Evolutionary conservation across 257 asterid genomes (phyloP), one percentile per base, ranked within the genome.

Genomic region (Salvia rosmarinus): DNA sequence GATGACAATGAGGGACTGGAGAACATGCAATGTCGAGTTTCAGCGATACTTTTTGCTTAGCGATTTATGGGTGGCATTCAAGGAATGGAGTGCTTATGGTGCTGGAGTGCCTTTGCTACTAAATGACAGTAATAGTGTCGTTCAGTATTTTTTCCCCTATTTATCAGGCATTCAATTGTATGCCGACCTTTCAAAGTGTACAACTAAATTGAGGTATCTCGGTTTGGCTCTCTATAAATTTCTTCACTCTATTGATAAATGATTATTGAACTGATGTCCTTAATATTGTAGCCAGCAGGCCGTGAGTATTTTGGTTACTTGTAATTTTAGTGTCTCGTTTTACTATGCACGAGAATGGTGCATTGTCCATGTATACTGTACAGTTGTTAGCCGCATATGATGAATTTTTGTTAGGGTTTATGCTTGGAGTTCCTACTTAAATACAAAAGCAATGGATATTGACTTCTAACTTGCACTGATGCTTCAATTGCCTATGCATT

Each of bases 31-130:
- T 72, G 78, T 60, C 12, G 96, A 88, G 79, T 84, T 64, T 64
- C 90, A 78, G 80, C 91, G 95, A 9, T 89, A 84, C 82, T 94
- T 86, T 68, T 82, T 85, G 76, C 89, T 94, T 6, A 90, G 95
- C 61, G 96, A 91, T 82, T 77, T 94, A 16, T 94, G 96, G 96
- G 96, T 85, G 42, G 87, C 96, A 6, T 94, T 88, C 72, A 87
- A 85, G 82, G 96, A 94, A 77, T 91, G 98, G 99, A 94, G 99
- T 75, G 99, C 93, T 5, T 91, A 89, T 79, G 99, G 99, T 75
- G 87, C 87, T 65, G 99, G 98, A 70, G 99, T 94, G 76, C 99
- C 97, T 10, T 76, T 94, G 86, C 70, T 89, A 67, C 77, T 94
- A 80, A 78, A 86, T 70, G 96, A 83, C 61, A 76, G 74, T 50